Evolutionary conservation across 192 early-diverging fungal species (phyloP).

Genomic region (Linderina pennispora): DNA sequence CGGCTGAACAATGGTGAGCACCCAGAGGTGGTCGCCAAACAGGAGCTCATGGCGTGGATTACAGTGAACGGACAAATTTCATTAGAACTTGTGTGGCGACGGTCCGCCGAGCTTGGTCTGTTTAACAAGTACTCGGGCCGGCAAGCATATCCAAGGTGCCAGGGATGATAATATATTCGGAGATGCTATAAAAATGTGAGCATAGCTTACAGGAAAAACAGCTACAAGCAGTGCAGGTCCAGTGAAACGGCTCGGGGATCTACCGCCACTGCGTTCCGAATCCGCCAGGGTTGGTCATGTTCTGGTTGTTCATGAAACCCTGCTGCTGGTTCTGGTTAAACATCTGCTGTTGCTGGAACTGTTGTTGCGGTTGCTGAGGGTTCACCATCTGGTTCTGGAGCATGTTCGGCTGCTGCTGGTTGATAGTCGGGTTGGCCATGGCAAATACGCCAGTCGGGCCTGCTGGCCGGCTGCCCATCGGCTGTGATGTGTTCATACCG

Average conservation of each 20-base stretch:
- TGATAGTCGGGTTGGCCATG: slow-evolving; percentile 30
- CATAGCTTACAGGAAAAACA: no score
- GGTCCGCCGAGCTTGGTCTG: no score
- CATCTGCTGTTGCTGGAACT: slow-evolving; percentile 13
- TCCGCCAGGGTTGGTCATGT: slow-evolving; percentile 2
- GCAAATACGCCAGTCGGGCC: slow-evolving; percentile 34
- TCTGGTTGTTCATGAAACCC: slow-evolving; percentile 5
- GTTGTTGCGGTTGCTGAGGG: slow-evolving; percentile 12
- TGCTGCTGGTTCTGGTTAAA: slow-evolving; percentile 13
- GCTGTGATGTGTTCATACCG: slow-evolving; percentile 7
- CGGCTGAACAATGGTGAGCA: slow-evolving; percentile 13
- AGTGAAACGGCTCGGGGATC: no score
- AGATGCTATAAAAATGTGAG: no score
- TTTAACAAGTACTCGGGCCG: no score
- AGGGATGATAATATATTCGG: no score
- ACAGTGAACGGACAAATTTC: no score
- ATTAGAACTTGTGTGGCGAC: no score
- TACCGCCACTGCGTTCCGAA: slow-evolving; percentile 23
- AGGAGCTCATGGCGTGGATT: no score
- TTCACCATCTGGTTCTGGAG: slow-evolving; percentile 15
- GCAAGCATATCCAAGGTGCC: no score
- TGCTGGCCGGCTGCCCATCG: slow-evolving; percentile 1
- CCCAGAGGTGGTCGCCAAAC: slow-evolving; percentile 1
- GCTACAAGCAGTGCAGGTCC: no score
- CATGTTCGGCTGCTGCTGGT: slow-evolving; percentile 18